phyloP scores from a whole-genome alignment of 495 filamentous ascomycete species.

The Penicillium roqueforti region DNA sequence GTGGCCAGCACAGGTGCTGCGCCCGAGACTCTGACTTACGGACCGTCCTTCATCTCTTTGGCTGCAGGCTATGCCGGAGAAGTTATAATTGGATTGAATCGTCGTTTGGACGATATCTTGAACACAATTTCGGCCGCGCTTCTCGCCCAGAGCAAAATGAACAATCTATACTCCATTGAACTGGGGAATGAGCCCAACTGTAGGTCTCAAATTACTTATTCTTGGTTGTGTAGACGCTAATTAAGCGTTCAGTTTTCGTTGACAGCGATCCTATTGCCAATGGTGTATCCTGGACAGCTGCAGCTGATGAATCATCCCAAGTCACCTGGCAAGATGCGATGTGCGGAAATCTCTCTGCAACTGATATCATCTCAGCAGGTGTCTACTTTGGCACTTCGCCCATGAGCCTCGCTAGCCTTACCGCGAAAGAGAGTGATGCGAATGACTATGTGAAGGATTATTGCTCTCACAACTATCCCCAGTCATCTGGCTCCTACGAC shows the following conservation, averaged over 20 bases:
- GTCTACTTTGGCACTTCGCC: conserved; percentile 53
- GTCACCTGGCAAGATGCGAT: conserved; percentile 51
- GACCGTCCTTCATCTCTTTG: conserved; percentile 50
- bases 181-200: conserved; percentile 61
- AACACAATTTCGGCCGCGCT: conserved; percentile 55
- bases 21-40: conserved; percentile 52
- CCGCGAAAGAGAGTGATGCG: conserved; percentile 45
- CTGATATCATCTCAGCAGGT: conserved; percentile 52
- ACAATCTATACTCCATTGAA: conserved; percentile 54
- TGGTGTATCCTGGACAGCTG: conserved; percentile 49
- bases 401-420: conserved; percentile 47
- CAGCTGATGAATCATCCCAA: conserved; percentile 51
- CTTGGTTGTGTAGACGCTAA: not conserved
- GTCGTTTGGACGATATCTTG: conserved; percentile 50
- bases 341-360: conserved; percentile 42
- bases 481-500: conserved; percentile 39
- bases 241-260: conserved; percentile 7
- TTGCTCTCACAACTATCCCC: conserved; percentile 58
- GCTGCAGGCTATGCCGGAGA: conserved; percentile 49
- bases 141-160: conserved; percentile 40
- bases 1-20: conserved; percentile 52
- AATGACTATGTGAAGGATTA: conserved; percentile 50
- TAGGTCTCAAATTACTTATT: conserved; percentile 18
- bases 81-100: conserved; percentile 55
- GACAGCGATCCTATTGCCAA: conserved; percentile 47